Conservation (phyloP, 1,284 basidiomycete species). For the Waitea zeae region DNA sequence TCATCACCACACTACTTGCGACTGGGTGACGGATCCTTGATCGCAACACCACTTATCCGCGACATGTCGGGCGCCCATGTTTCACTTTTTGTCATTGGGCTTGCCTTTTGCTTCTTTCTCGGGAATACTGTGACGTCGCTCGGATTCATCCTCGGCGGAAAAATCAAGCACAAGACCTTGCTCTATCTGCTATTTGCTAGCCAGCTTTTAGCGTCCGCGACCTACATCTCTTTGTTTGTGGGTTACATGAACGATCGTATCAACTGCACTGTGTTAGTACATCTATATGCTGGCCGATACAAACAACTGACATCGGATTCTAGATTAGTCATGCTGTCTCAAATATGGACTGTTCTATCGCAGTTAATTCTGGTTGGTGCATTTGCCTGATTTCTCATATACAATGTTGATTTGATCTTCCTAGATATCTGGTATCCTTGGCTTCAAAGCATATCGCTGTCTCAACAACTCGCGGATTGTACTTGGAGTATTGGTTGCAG, state of each 20-base stretch:
- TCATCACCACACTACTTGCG: conserved; percentile 28
- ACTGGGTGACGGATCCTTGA: conserved; percentile 40
- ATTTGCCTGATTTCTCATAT: no score
- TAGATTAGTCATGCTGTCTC: no score
- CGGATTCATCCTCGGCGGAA: conserved; percentile 33
- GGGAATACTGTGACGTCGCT: conserved; percentile 33
- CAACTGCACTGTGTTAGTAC: conserved; percentile 19
- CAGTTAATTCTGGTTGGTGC: no score
- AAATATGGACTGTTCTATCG: no score
- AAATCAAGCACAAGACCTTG: conserved; percentile 41
- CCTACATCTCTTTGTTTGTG: conserved; percentile 23
- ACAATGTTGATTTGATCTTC: no score
- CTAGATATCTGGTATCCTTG: conserved; percentile 49
- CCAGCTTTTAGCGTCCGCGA: conserved; percentile 32
- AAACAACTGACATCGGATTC: no score
- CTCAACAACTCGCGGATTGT: conserved; percentile 38
- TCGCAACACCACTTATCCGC: conserved; percentile 25
- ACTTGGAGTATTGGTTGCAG: conserved; percentile 19
- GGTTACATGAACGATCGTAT: conserved; percentile 25
- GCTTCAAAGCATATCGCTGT: conserved; percentile 50
- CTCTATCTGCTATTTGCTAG: conserved; percentile 38
- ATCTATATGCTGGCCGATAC: no score
- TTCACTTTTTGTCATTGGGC: conserved; percentile 28
- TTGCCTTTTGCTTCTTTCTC: conserved; percentile 32
- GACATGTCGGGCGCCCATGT: conserved; percentile 25